Base-by-base conservation (phyloP, 2,329 filamentous ascomycete species). In the Plectosphaerella sp. region DNA sequence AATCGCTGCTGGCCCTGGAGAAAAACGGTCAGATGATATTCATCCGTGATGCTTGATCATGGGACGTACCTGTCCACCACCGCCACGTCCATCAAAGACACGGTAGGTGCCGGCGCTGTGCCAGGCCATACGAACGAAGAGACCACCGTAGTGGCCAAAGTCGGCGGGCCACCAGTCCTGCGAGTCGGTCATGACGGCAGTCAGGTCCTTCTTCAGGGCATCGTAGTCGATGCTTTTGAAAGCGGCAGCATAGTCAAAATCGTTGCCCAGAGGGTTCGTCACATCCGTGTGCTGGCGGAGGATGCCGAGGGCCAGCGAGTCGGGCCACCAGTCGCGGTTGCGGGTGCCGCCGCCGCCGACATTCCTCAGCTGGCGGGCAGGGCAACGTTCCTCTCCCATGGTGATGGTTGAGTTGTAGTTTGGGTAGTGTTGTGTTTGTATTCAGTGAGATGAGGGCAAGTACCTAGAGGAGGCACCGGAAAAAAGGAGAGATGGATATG, bases 131-230 rank as follows among this genome's bases (percentile, higher is more conserved):
- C 88, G 86, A 64, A 91, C 78, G 68, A 91, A 91, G 24, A 91
- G 78, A 67, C 88, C 87, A 58, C 87, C 88, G 61, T 91, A 91
- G 76, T 91, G 86, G 52, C 88, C 88, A 62, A 88, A 89, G 65
- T 91, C 88, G 28, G 88, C 88, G 1, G 88, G 88, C 88, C 88
- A 91, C 82, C 82, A 91, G 43, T 88, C 84, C 72, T 91, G 84
- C 3, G 87, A 90, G 66, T 89, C 83, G 48, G 88, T 91, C 84
- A 91, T 87, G 62, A 91, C 65, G 18, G 73, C 75, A n/a, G 73
- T 62, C 6, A 91, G 72, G 64, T 91, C 88, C 71, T 88, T 85
- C 82, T 91, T 91, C 60, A 91, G 69, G 24, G 72, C 86, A 55
- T 79, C 72, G 64, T 88, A 89, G 71, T 89, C 83, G 52, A 91